A percentile compares a stretch with the other conserved stretches of the same genome.
These are phyloP conservation scores for Dittrichia graveolens DNA, from an alignment of 129 eudicot genomes.

Conservation along the genomic window DNA sequence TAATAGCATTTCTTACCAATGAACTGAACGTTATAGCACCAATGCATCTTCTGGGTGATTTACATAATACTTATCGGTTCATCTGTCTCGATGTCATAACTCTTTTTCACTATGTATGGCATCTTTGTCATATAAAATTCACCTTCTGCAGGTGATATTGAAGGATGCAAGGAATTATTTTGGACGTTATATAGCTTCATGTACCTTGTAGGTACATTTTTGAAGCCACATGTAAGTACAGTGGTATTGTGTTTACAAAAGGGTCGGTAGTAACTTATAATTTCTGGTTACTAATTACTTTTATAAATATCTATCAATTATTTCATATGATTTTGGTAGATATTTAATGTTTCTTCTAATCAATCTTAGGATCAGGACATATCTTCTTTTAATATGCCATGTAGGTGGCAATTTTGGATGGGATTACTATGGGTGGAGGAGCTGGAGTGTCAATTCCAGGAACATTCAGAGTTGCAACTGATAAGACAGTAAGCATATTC, in stretches of 20 bases:
- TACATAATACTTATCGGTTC: background rate
- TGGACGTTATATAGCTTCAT: constrained; percentile 60
- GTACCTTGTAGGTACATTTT: constrained; percentile 71
- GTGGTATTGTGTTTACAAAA: background rate
- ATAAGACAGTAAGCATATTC: constrained; percentile 62
- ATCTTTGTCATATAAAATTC: constrained; percentile 19
- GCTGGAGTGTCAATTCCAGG: constrained; percentile 89
- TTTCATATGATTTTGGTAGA: too few relatives aligned
- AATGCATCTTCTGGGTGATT: constrained; percentile 4
- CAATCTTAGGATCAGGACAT: background rate
- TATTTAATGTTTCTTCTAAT: too few relatives aligned
- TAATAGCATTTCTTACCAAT: background rate
- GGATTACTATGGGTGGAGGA: constrained; percentile 96
- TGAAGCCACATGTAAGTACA: constrained; percentile 89
- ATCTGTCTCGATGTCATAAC: background rate
- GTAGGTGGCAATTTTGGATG: constrained; percentile 89
- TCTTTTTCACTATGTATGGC: background rate
- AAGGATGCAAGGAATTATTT: constrained; percentile 76
- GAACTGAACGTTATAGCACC: background rate
- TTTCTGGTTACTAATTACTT: background rate
- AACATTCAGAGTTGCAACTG: constrained; percentile 87
- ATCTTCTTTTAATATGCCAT: background rate
- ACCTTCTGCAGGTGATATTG: constrained; percentile 61
- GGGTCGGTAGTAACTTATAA: background rate
- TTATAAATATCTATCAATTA: background rate